These are phyloP conservation scores for Amylocystis lapponica DNA, from an alignment of 768 basidiomycete species.

Conservation along the genomic window DNA sequence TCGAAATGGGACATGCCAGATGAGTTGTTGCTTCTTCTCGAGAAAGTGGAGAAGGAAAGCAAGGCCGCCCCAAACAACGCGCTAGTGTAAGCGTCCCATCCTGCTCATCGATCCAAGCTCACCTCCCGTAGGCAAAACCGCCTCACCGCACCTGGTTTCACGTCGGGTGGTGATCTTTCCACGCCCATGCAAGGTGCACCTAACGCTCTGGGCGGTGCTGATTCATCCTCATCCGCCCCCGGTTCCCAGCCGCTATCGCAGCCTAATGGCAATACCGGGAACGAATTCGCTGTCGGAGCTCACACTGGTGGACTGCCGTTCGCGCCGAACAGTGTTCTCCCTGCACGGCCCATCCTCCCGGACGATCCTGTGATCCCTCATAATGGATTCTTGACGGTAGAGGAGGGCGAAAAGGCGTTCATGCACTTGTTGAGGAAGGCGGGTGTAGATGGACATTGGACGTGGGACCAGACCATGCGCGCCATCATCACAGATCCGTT, in stretches of 20 bases:
- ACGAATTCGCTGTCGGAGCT: slow-evolving; percentile 39
- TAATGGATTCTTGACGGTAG: slow-evolving; percentile 79
- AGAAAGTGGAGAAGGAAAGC: slow-evolving; percentile 78
- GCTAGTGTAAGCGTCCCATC: slow-evolving; percentile 12
- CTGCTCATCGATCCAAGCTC: too few relatives aligned
- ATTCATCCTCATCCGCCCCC: slow-evolving; percentile 39
- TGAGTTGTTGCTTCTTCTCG: slow-evolving; percentile 78
- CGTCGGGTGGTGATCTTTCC: slow-evolving; percentile 1
- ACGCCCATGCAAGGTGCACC: slow-evolving; percentile 44
- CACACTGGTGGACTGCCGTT: slow-evolving; percentile 58
- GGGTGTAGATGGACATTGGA: slow-evolving; percentile 88
- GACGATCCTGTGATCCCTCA: slow-evolving; percentile 87
- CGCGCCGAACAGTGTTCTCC: slow-evolving; percentile 52
- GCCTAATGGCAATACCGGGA: slow-evolving; percentile 36
- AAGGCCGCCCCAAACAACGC: slow-evolving; percentile 32
- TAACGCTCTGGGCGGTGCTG: slow-evolving; percentile 47
- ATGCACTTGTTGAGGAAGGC: slow-evolving; percentile 83
- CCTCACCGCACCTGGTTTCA: slow-evolving; percentile 10
- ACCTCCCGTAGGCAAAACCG: slow-evolving; percentile 5
- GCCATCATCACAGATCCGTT: slow-evolving; percentile 97
- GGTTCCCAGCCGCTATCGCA: slow-evolving; percentile 36
- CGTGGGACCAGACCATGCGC: slow-evolving; percentile 98
- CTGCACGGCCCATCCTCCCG: slow-evolving; percentile 72
- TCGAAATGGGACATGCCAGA: slow-evolving; percentile 99
- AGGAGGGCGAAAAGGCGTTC: slow-evolving; percentile 94